These are phyloP conservation scores for Coemansia sp. DNA, from an alignment of 192 early-diverging fungal species.

Conservation along the genomic window DNA sequence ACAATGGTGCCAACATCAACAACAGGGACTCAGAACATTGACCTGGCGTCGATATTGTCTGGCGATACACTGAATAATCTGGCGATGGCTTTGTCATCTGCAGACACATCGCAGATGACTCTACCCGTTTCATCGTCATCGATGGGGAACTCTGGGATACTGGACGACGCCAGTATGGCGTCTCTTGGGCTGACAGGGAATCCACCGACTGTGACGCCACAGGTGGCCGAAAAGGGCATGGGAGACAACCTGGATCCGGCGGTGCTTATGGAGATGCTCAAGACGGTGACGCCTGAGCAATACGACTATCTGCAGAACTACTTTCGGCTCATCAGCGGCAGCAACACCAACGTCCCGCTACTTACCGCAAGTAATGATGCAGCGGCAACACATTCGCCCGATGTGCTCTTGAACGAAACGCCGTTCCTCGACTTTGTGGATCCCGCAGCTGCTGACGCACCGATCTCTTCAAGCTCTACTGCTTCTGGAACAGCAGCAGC, in stretches of 20 bases:
- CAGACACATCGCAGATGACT: background rate
- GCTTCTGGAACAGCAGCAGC: background rate
- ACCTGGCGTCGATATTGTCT: slow-evolving; percentile 12
- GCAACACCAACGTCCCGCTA: slow-evolving; percentile 15
- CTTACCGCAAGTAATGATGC: slow-evolving; percentile 15
- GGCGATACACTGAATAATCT: slow-evolving; percentile 7
- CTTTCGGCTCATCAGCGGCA: slow-evolving; percentile 14
- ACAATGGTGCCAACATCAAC: background rate
- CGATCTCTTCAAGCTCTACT: background rate
- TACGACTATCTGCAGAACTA: slow-evolving; percentile 28
- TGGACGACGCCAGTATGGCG: slow-evolving; percentile 7
- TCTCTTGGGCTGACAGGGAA: slow-evolving; percentile 3
- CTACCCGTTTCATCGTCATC: background rate
- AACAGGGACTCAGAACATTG: background rate
- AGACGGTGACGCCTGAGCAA: slow-evolving; percentile 29
- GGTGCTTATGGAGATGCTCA: slow-evolving; percentile 9
- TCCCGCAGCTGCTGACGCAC: slow-evolving; percentile 12
- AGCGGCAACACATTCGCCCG: background rate
- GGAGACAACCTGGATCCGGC: slow-evolving; percentile 8
- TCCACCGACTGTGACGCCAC: slow-evolving; percentile 1
- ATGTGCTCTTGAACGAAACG: slow-evolving; percentile 5
- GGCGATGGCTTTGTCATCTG: background rate
- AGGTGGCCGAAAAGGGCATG: background rate
- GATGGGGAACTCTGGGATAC: background rate
- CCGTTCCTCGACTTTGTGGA: slow-evolving; percentile 51